Base-by-base conservation (phyloP, 331 rosid genomes). In the Saraca asoca region DNA sequence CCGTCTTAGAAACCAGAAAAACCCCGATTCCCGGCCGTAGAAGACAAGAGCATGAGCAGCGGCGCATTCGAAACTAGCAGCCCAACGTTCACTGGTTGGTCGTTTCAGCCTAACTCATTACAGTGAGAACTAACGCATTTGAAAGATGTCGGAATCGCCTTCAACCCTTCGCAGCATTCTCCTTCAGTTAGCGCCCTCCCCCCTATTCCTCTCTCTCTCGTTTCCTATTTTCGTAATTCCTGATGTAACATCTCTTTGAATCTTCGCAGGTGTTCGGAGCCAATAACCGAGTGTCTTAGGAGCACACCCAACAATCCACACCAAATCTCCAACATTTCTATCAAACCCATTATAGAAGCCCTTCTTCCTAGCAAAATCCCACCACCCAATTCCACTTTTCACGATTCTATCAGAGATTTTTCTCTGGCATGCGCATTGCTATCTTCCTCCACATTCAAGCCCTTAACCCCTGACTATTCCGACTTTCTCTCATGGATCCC, bases 401-500 rank as follows among this genome's bases (percentile, higher is more conserved):
- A 53, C 51, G n/a, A 79, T 51, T 68, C 86, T 56, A 56, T 94
- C 75, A 83, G 55, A 55, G 88, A 88, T 60, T 88, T 93, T 54
- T 11, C 85, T 56, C 73, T 93, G 42, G 97, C 92, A 0, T 90
- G 92, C 39, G 88, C 97, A 45, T 71, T 90, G 13, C 62, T 88
- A 12, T 84, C 88, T 35, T 80, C 95, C 20, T 70, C 86, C 49
- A 29, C 71, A 43, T 66, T 85, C 33, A 68, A 62, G 18, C 79
- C 74, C 75, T 68, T 90, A 29, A 44, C 76, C 19, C 66, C 68
- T 44, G 86, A 73, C 14, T 38, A 63, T 10, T 73, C 55, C 9
- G 34, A 11, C 61, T 80, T 93, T 49, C 75, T 90, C 72, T 81
- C 91, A 16, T 93, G 98, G 96, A 80, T 93, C 12, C 87, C 97